Conservation (phyloP, 371 early-diverging fungal genomes). For the Entomophthora muscae region DNA sequence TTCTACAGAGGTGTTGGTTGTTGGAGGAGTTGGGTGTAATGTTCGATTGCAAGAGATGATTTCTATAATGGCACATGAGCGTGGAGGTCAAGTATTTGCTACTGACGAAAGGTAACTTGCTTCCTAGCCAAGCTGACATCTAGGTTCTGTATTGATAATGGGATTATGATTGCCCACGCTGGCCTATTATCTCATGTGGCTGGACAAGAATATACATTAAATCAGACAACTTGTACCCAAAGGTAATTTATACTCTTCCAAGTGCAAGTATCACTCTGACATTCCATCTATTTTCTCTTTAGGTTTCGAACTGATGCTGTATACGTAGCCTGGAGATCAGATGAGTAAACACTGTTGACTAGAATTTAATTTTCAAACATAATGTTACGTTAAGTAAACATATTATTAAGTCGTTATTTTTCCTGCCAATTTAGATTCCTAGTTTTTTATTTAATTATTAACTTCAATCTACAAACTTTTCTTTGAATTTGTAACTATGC, state of each 20-base stretch:
- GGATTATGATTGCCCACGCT: conserved; percentile 99
- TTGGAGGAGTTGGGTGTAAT: conserved; percentile 99
- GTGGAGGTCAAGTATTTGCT: conserved; percentile 80
- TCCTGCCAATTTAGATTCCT: too few relatives aligned
- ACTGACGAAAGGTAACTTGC: conserved; percentile 79
- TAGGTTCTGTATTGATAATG: conserved; percentile 98
- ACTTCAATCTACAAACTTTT: too few relatives aligned
- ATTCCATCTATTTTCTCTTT: neutral
- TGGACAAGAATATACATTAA: conserved; percentile 51
- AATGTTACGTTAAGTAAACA: too few relatives aligned
- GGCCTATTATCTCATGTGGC: conserved; percentile 65
- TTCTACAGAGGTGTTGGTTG: conserved; percentile 84
- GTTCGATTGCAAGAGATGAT: conserved; percentile 97
- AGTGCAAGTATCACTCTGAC: too few relatives aligned
- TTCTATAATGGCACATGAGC: conserved; percentile 83
- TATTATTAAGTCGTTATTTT: too few relatives aligned
- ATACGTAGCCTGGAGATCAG: conserved; percentile 79
- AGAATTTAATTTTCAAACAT: too few relatives aligned
- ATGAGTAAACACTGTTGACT: too few relatives aligned
- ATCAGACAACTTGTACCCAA: conserved; percentile 88
- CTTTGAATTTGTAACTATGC: too few relatives aligned
- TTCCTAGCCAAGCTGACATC: conserved; percentile 2
- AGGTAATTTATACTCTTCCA: conserved; percentile 18
- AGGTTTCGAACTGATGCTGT: conserved; percentile 84
- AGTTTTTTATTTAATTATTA: too few relatives aligned